Evolutionary conservation across 2,329 filamentous ascomycete species (phyloP).

Genomic region (Pyricularia sp.): DNA sequence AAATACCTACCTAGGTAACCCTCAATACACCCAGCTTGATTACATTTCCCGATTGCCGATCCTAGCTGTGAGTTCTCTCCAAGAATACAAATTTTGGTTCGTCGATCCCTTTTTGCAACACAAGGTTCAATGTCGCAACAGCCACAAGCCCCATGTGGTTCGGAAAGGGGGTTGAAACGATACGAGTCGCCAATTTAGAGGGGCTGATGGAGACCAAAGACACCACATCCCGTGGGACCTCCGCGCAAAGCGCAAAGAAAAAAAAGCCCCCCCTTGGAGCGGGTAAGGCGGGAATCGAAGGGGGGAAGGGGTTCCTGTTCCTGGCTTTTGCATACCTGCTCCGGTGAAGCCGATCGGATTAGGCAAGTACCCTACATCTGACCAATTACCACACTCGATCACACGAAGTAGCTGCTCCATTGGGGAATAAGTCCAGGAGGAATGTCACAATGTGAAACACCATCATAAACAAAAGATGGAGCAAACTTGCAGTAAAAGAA

Average conservation of each 20-base stretch:
- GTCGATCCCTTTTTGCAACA: neutral
- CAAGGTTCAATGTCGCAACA: neutral
- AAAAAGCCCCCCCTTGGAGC: too few species aligned
- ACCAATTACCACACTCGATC: neutral
- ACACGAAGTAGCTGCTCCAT: neutral
- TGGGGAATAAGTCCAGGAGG: neutral
- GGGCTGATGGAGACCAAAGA: neutral
- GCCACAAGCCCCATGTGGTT: neutral
- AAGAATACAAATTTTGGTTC: neutral
- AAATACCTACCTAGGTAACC: too few species aligned
- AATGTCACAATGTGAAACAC: neutral
- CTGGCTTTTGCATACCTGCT: too few species aligned
- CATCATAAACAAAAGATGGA: neutral
- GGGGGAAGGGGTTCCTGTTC: too few species aligned
- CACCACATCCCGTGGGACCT: neutral
- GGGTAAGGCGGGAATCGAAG: too few species aligned
- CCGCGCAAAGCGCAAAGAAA: too few species aligned
- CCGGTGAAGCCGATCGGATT: neutral
- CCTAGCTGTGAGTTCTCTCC: neutral
- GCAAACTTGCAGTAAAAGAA: neutral
- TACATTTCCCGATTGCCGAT: neutral
- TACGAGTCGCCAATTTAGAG: constrained; percentile 2
- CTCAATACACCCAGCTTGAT: neutral
- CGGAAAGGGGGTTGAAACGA: neutral
- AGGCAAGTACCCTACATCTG: neutral